Evolutionary conservation across 495 filamentous ascomycete species (phyloP), one percentile per base, ranked within the genome.

Genomic region (Tetracladium setigerum): DNA sequence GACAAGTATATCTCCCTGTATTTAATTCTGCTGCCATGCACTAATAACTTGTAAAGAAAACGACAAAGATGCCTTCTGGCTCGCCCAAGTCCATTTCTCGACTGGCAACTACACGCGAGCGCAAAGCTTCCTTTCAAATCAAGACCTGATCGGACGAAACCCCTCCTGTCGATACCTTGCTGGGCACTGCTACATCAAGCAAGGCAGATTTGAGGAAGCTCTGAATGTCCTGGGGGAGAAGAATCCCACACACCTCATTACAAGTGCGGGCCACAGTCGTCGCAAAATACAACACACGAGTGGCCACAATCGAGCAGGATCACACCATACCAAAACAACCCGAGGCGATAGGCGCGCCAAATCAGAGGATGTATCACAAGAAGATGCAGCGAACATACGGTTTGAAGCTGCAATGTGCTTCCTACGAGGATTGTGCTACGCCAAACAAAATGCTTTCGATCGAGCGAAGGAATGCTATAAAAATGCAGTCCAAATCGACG

Each of bases 371-470:
- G 17, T 33, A 8, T 62, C 61, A 14, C 54, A 59, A 35, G 84
- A 87, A 47, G 73, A 78, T 22, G 68, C 72, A 2, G 77, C 69
- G n/a, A 84, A 83, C 60, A 71, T 95, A 38, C 80, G 83, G 24
- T 95, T 87, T 53, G 92, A 97, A 66, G 94, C 94, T 1, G 86
- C 83, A 56, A 99, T 99, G 91, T 97, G 94, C 68, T 95, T 89
- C 65, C 70, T 99, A 31, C 75, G 92, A 17, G 92, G 92, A 4
- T 74, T 95, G 18, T 96, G 95, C 67, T 96, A 87, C 59, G 90
- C 92, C 14, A 96, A 95, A 64, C 88, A 95, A 66, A 99, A 97
- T 64, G 86, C 90, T 12, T 97, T 96, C 54, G 94, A 99, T 59
- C 82, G 90, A 19, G 92, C 92, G 31, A 95, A 95, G 57, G 89